A percentile compares a stretch with the other conserved stretches of the same genome.
Conservation (phyloP, 2,329 filamentous ascomycete species). For the Massarina eburnea region DNA sequence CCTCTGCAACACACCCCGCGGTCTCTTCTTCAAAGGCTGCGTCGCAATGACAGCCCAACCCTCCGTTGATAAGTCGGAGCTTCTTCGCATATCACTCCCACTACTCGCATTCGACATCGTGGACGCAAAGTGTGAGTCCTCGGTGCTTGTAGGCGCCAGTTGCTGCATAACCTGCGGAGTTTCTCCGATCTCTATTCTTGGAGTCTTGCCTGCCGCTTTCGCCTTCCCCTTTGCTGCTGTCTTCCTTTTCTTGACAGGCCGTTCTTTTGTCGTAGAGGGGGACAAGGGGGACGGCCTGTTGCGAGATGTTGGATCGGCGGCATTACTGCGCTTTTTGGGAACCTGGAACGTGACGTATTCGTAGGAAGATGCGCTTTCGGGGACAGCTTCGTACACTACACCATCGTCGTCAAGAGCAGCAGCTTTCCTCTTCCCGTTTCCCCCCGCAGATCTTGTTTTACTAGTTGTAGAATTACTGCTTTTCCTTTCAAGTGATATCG, state of each 20-base stretch:
- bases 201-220: not conserved
- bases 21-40: not conserved
- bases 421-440: constrained; percentile 1
- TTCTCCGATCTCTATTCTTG: not conserved
- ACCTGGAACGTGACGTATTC: not conserved
- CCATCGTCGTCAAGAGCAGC: not conserved
- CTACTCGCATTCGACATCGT: not conserved
- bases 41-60: not conserved
- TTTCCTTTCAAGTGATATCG: not conserved
- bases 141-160: not conserved
- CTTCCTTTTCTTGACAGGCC: not conserved
- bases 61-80: not conserved
- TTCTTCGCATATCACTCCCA: not conserved
- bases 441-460: not conserved
- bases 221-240: not conserved
- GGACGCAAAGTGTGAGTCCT: not conserved
- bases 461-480: not conserved
- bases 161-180: not conserved
- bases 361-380: constrained; percentile 1
- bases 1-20: not conserved
- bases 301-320: not conserved
- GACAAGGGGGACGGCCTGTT: not conserved
- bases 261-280: not conserved
- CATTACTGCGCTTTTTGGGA: not conserved
- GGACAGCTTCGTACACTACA: not conserved